Percentiles rank a stretch among this genome's conserved stretches.
Conservation (phyloP, 108 stramenopile genomes). For the Nitzschia palea region DNA sequence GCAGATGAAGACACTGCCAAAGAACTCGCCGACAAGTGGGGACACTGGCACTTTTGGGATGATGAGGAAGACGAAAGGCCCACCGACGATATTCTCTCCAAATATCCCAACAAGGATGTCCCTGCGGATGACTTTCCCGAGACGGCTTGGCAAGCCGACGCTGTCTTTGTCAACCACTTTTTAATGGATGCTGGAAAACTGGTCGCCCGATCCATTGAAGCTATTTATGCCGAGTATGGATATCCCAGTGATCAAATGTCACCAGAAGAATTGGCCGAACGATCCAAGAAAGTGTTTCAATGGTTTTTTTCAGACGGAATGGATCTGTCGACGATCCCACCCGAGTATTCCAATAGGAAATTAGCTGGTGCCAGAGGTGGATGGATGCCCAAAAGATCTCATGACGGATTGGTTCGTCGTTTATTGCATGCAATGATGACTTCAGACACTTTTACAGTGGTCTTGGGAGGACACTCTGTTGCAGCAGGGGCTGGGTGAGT, state of each 20-base stretch:
- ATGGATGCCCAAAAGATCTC: conserved; percentile 59
- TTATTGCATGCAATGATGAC: conserved; percentile 86
- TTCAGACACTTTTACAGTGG: conserved; percentile 63
- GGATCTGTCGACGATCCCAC: conserved; percentile 26
- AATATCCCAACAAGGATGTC: conserved; percentile 55
- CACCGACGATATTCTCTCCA: conserved; percentile 45
- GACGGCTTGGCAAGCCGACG: conserved; percentile 81
- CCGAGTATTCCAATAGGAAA: not conserved
- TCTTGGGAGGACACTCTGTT: conserved; percentile 32
- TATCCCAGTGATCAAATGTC: conserved; percentile 39
- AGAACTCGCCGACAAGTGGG: conserved; percentile 32
- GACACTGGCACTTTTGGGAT: conserved; percentile 73
- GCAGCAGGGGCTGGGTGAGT: conserved; percentile 27
- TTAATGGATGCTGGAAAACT: conserved; percentile 63
- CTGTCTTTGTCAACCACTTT: conserved; percentile 74
- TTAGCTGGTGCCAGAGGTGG: conserved; percentile 18
- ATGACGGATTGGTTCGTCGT: conserved; percentile 66
- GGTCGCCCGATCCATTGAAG: conserved; percentile 63
- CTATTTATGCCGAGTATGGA: conserved; percentile 71
- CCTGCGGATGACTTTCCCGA: conserved; percentile 61
- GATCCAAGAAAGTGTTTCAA: conserved; percentile 27
- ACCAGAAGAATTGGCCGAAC: conserved; percentile 21
- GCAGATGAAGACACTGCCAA: conserved; percentile 3
- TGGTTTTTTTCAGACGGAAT: conserved; percentile 44
- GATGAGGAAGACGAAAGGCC: conserved; percentile 60